These are phyloP conservation scores for Cladosporium velox DNA, from an alignment of 2,329 filamentous ascomycete genomes.

Conservation along the genomic window DNA sequence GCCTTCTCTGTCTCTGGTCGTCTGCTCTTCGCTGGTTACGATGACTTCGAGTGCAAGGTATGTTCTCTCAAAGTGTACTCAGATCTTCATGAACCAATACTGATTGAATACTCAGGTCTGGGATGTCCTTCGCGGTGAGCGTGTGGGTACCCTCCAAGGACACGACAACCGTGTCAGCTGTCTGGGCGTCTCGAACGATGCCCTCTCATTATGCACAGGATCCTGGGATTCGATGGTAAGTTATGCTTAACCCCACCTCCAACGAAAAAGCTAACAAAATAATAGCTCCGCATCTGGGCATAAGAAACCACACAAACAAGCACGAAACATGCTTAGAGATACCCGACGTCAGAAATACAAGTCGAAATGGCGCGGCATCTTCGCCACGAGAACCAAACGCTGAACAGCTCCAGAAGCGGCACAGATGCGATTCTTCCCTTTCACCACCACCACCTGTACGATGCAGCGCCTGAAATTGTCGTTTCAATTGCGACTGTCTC, in stretches of 20 bases:
- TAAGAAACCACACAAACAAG: slow-evolving; percentile 31
- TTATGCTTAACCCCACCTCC: background rate
- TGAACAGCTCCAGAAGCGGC: slow-evolving; percentile 17
- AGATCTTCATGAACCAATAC: background rate
- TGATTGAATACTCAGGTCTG: slow-evolving; percentile 68
- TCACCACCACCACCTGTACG: slow-evolving; percentile 17
- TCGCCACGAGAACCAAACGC: slow-evolving; percentile 8
- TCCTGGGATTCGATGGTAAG: slow-evolving; percentile 98
- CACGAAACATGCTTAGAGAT: slow-evolving; percentile 19
- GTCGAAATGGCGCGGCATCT: slow-evolving; percentile 13
- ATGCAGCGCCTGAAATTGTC: slow-evolving; percentile 12
- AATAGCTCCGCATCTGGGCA: slow-evolving; percentile 56
- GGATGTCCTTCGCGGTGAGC: slow-evolving; percentile 95
- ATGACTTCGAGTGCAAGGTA: slow-evolving; percentile 99
- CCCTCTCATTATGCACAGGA: slow-evolving; percentile 97
- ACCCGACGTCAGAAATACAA: slow-evolving; percentile 13
- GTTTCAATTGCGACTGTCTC: background rate
- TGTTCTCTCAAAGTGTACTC: slow-evolving; percentile 32
- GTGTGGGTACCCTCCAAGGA: slow-evolving; percentile 92
- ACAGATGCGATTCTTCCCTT: slow-evolving; percentile 18
- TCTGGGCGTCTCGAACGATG: slow-evolving; percentile 96
- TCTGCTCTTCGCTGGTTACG: slow-evolving; percentile 93
- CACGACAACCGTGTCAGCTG: slow-evolving; percentile 99
- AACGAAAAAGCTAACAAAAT: slow-evolving; percentile 26
- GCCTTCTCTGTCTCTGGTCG: slow-evolving; percentile 96